Conservation (phyloP, 2,329 filamentous ascomycete species). For the Claviceps quebecensis region DNA sequence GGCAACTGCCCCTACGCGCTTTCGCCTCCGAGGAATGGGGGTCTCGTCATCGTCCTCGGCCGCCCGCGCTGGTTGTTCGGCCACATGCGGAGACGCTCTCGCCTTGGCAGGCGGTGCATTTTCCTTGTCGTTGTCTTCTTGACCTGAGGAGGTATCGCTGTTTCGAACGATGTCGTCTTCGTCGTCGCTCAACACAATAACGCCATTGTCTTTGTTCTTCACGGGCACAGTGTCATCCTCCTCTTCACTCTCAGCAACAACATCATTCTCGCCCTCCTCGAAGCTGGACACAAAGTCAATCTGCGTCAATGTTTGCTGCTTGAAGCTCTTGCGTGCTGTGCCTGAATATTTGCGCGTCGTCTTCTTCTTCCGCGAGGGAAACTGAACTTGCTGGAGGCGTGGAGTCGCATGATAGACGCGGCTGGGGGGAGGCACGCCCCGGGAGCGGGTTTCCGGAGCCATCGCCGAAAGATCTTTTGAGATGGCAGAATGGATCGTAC, state of each 20-base stretch:
- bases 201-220: constrained; percentile 13
- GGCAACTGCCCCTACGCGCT: constrained; percentile 4
- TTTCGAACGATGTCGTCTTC: constrained; percentile 7
- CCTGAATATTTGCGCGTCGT: constrained; percentile 21
- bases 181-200: constrained; percentile 15
- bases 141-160: neutral
- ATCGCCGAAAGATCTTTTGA: neutral
- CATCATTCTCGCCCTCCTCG: constrained; percentile 15
- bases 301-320: constrained; percentile 30
- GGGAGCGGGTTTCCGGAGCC: constrained; percentile 22
- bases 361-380: constrained; percentile 20
- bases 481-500: no score
- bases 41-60: constrained; percentile 10
- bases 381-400: constrained; percentile 23
- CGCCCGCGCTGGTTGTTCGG: neutral
- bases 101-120: constrained; percentile 3
- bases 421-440: constrained; percentile 21
- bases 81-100: neutral
- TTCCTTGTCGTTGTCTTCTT: constrained; percentile 7
- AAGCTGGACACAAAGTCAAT: constrained; percentile 25
- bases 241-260: constrained; percentile 14
- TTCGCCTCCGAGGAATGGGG: constrained; percentile 13
- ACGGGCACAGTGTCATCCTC: constrained; percentile 11
- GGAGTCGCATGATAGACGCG: constrained; percentile 26
- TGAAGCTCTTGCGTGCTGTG: constrained; percentile 14